phyloP scores from a whole-genome alignment of 345 rosid genomes.

The Adansonia digitata region DNA sequence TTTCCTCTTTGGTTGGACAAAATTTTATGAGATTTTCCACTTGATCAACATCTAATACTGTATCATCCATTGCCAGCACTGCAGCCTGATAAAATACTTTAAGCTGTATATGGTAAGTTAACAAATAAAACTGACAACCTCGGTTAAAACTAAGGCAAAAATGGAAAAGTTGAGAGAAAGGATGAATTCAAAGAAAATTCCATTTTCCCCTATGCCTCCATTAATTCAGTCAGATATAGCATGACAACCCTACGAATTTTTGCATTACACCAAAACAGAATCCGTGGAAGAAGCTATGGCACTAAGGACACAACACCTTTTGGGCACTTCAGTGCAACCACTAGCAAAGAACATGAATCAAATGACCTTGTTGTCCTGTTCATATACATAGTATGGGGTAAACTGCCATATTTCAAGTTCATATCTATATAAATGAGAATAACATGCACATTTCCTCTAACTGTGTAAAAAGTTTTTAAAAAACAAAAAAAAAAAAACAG shows the following conservation, averaged over 20 bases:
- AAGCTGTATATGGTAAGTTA: conserved; percentile 13
- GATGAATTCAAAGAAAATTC: neutral
- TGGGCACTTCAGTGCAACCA: neutral
- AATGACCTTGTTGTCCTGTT: too few relatives aligned
- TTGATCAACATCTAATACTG: conserved; percentile 89
- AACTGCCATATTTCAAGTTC: neutral
- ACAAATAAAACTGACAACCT: neutral
- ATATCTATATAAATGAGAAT: neutral
- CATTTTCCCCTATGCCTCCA: neutral
- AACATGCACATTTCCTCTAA: neutral
- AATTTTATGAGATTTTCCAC: conserved; percentile 97
- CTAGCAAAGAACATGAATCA: neutral
- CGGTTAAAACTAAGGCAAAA: neutral
- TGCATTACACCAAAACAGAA: neutral
- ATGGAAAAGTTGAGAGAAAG: neutral
- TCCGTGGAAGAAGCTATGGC: neutral
- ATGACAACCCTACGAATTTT: conserved; percentile 3
- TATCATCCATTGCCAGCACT: conserved; percentile 92
- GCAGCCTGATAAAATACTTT: conserved; percentile 61
- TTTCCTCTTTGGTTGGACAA: conserved; percentile 98
- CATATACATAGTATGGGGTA: neutral
- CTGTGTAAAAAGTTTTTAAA: too few relatives aligned
- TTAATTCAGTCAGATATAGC: neutral
- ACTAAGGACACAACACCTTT: neutral
- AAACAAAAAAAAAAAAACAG: too few relatives aligned